These are phyloP conservation scores for Endogone sp. DNA, from an alignment of 192 early-diverging fungal species.

Conservation along the genomic window DNA sequence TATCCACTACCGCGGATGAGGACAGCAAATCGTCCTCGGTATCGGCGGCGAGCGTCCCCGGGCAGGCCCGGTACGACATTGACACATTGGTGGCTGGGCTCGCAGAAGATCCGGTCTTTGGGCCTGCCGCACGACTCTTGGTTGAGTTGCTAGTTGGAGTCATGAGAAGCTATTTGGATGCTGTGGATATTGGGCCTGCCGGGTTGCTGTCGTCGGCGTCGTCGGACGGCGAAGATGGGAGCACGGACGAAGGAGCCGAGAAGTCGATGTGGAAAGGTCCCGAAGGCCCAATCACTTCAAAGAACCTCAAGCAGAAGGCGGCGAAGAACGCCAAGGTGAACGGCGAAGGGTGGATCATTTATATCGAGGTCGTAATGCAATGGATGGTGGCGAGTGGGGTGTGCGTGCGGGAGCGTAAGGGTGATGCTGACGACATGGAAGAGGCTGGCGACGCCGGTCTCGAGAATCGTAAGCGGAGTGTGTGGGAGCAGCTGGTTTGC, in stretches of 20 bases:
- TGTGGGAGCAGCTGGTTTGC: constrained; percentile 22
- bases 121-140: neutral
- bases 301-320: neutral
- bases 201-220: constrained; percentile 5
- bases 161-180: neutral
- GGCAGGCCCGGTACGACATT: neutral
- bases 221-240: neutral
- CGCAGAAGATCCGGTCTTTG: neutral
- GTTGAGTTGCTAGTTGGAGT: neutral
- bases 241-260: neutral
- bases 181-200: neutral
- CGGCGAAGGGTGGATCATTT: constrained; percentile 37
- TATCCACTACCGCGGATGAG: constrained; percentile 3
- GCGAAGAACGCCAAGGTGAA: neutral
- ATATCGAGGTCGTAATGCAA: constrained; percentile 40
- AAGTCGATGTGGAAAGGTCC: neutral
- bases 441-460: constrained; percentile 16
- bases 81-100: neutral
- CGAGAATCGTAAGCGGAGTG: constrained; percentile 1
- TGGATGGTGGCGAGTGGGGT: constrained; percentile 45
- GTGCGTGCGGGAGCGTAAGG: constrained; percentile 1
- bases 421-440: neutral
- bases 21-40: neutral
- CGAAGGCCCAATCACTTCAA: constrained; percentile 1
- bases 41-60: neutral